Conservation (phyloP, 495 filamentous ascomycete genomes). For the Chaetomium fimeti region DNA sequence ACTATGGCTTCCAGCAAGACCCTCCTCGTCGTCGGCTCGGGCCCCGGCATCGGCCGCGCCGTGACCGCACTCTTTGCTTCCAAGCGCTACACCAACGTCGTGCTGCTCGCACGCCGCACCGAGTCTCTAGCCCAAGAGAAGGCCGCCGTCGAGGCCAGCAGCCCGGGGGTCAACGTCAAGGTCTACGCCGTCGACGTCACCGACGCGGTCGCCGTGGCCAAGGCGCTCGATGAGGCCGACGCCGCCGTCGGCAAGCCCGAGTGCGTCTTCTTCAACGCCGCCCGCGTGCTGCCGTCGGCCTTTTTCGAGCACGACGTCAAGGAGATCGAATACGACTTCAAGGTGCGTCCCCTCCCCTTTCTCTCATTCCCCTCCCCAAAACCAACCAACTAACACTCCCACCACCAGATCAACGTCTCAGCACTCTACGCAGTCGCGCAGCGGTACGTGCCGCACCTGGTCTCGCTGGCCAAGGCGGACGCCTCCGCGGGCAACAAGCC, state of each 20-base stretch:
- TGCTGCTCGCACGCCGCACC: conserved; percentile 40
- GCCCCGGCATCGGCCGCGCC: conserved; percentile 44
- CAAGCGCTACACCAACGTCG: conserved; percentile 40
- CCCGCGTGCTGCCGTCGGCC: conserved; percentile 33
- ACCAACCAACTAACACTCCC: not conserved
- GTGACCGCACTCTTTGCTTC: conserved; percentile 39
- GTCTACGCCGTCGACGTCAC: conserved; percentile 38
- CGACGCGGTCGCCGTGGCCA: conserved; percentile 27
- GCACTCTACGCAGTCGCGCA: conserved; percentile 39
- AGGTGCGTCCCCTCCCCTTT: conserved; percentile 28
- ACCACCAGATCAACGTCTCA: conserved; percentile 37
- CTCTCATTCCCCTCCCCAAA: not conserved
- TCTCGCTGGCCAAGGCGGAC: conserved; percentile 27
- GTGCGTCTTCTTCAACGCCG: conserved; percentile 45
- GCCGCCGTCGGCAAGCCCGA: conserved; percentile 34
- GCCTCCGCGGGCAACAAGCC: conserved; percentile 37
- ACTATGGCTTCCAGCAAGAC: conserved; percentile 17
- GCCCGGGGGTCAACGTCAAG: conserved; percentile 28
- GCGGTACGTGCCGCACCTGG: conserved; percentile 39
- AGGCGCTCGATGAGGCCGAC: conserved; percentile 36
- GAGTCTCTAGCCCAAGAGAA: conserved; percentile 37
- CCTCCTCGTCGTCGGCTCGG: conserved; percentile 43
- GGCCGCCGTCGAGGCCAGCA: conserved; percentile 28
- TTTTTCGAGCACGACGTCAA: conserved; percentile 34
- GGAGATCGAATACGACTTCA: conserved; percentile 43